Percentiles rank a stretch among this genome's conserved stretches.
These are phyloP conservation scores for Castanea mollissima DNA, from an alignment of 306 rosid genomes.

Conservation along the genomic window DNA sequence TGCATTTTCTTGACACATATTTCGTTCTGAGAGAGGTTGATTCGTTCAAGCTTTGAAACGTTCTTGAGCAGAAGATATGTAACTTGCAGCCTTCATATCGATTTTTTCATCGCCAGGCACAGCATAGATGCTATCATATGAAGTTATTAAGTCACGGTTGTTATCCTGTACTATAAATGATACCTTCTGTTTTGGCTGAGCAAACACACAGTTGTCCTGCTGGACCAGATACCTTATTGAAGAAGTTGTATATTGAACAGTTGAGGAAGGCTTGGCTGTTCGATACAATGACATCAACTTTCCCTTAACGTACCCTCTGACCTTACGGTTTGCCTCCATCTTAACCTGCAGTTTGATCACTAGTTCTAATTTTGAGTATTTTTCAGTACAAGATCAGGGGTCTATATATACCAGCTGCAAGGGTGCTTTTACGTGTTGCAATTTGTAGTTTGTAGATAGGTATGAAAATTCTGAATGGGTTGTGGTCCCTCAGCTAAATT, in stretches of 20 bases:
- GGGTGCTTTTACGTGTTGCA: background rate
- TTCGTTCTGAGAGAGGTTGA: slow-evolving; percentile 18
- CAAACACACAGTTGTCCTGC: slow-evolving; percentile 28
- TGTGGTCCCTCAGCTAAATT: slow-evolving; percentile 31
- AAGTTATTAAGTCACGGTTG: slow-evolving; percentile 1
- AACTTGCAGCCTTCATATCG: slow-evolving; percentile 58
- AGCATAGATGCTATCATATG: slow-evolving; percentile 30
- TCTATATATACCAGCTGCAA: slow-evolving; percentile 9
- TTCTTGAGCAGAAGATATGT: slow-evolving; percentile 61
- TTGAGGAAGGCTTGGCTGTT: slow-evolving; percentile 39
- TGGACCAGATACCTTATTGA: slow-evolving; percentile 30
- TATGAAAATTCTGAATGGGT: slow-evolving; percentile 1
- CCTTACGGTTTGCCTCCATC: slow-evolving; percentile 61
- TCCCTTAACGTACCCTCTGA: slow-evolving; percentile 60
- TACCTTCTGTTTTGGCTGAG: slow-evolving; percentile 41
- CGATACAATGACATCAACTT: slow-evolving; percentile 50
- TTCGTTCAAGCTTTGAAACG: slow-evolving; percentile 57
- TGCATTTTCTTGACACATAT: slow-evolving; percentile 3
- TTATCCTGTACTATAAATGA: slow-evolving; percentile 31
- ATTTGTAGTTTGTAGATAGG: slow-evolving; percentile 19
- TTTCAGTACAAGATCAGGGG: slow-evolving; percentile 5
- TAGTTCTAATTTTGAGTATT: slow-evolving; percentile 11
- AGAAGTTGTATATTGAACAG: slow-evolving; percentile 38
- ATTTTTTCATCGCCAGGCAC: slow-evolving; percentile 51
- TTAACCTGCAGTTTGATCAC: slow-evolving; percentile 6